Percentiles rank a stretch among this genome's conserved stretches.
These are phyloP conservation scores for Chlorella sp. DNA, from an alignment of 139 green algal species.

Conservation along the genomic window DNA sequence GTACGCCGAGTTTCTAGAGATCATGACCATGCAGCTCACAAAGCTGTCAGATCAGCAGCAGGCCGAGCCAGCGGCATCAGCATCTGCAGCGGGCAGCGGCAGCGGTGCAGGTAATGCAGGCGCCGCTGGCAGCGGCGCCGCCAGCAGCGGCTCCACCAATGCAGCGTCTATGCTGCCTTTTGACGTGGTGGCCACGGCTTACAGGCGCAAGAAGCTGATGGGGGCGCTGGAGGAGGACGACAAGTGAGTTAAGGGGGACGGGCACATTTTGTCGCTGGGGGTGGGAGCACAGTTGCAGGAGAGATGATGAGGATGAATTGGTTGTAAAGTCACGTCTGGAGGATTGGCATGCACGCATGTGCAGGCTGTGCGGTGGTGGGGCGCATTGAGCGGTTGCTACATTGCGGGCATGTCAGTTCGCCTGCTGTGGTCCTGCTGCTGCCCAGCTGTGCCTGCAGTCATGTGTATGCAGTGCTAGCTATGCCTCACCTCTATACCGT, in stretches of 20 bases:
- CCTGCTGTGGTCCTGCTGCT: background rate
- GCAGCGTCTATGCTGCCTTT: constrained; percentile 15
- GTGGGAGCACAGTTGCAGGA: background rate
- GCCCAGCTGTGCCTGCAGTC: background rate
- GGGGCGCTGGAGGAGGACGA: constrained; percentile 74
- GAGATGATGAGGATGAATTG: background rate
- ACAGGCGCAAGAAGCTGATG: constrained; percentile 79
- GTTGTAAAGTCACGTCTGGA: background rate
- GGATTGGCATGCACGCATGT: background rate
- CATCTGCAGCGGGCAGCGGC: background rate
- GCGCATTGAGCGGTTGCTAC: too few relatives aligned
- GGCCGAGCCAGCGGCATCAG: background rate
- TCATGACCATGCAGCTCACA: constrained; percentile 74
- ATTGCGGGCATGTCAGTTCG: background rate
- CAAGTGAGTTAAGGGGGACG: constrained; percentile 38
- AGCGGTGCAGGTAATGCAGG: background rate
- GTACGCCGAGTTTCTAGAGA: constrained; percentile 74
- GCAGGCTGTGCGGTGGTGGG: background rate
- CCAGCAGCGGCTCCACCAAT: background rate
- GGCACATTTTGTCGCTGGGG: background rate
- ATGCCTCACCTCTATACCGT: background rate
- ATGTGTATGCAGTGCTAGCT: background rate
- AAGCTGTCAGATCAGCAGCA: constrained; percentile 17
- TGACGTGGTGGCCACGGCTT: constrained; percentile 44
- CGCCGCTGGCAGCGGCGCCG: background rate